Base-by-base conservation (phyloP, 2,329 filamentous ascomycete genomes). In the Neofusicoccum sp. region DNA sequence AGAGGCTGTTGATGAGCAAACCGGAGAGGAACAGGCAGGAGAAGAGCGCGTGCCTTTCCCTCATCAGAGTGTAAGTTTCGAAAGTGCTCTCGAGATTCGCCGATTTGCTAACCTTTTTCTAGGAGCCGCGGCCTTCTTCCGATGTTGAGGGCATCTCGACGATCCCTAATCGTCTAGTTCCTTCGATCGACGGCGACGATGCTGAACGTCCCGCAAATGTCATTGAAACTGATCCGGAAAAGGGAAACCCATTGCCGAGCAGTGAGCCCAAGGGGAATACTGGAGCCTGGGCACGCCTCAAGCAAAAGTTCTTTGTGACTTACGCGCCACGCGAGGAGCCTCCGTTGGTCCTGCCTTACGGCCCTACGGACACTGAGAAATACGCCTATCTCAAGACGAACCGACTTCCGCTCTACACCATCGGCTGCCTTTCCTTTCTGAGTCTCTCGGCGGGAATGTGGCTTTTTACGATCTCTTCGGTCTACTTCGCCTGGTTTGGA, bases 371-470 rank as follows among this genome's bases (percentile, higher is more conserved):
- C 58, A 68, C 69, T 11, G 76, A 78, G 62, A 78, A 78, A 66
- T 70, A 72, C 49, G 67, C 65, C 20, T 78, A 78, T 58, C 62
- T 77, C 26, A 67, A 71, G 48, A 78, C 76, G 8, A 77, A 77
- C 64, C 70, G 76, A 9, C 65, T 75, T 4, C 71, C 73, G 0
- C 67, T 78, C n/a, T 75, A 78, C 64, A 63, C 74, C 43, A 74
- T 77, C 44, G 76, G 75, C 20, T 66, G 77, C 40, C 68, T 78
- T 47, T 75, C 75, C 7, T 76, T 78, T 62, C 65, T 78, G 9
- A 71, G 69, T 11, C 68, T 78, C n/a, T 75, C 73, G 5, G 75
- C 71, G 4, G 76, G 76, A 43, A 77, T 77, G 75, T 78, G 76
- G 76, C 68, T 78, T 4, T 78, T 78, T 59, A 69, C 73, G 33